Percentiles rank a stretch among this genome's conserved stretches.
phyloP scores from a whole-genome alignment of 352 stramenopile species.

The Plasmopara viticola region DNA sequence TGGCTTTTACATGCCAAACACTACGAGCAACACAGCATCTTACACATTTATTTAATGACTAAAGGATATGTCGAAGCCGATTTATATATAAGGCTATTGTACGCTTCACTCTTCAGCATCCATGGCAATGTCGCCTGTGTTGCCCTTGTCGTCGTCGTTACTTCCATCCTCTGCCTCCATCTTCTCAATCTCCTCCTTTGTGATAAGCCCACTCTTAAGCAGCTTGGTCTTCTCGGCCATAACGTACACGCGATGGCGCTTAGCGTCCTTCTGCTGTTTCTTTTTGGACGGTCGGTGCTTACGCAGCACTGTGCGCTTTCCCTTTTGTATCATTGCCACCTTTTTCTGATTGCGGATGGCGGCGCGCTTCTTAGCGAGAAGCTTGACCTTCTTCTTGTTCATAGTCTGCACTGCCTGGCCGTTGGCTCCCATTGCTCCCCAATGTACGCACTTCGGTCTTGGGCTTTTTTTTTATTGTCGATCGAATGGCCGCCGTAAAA shows the following conservation, averaged over 20 bases:
- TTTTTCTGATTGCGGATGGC: conserved; percentile 79
- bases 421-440: conserved; percentile 36
- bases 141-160: conserved; percentile 26
- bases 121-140: conserved; percentile 32
- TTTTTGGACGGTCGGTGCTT: conserved; percentile 76
- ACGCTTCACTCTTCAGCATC: conserved; percentile 35
- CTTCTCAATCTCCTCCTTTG: conserved; percentile 79
- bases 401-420: conserved; percentile 62
- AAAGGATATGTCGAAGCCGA: too few relatives aligned
- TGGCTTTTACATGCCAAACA: too few relatives aligned
- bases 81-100: too few relatives aligned
- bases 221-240: conserved; percentile 73
- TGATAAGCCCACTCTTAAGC: conserved; percentile 71
- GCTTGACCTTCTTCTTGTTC: conserved; percentile 87
- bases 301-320: conserved; percentile 47
- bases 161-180: conserved; percentile 43
- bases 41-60: too few relatives aligned
- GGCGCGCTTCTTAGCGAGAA: conserved; percentile 78
- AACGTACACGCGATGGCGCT: conserved; percentile 64
- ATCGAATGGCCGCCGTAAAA: too few relatives aligned
- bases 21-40: too few relatives aligned
- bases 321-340: conserved; percentile 53
- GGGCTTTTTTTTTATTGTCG: too few relatives aligned
- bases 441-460: too few relatives aligned
- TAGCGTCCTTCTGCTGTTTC: conserved; percentile 80